Evolutionary conservation across 2,329 filamentous ascomycete species (phyloP).

Genomic region (Ophiognomonia clavigignenti-juglandacearum): DNA sequence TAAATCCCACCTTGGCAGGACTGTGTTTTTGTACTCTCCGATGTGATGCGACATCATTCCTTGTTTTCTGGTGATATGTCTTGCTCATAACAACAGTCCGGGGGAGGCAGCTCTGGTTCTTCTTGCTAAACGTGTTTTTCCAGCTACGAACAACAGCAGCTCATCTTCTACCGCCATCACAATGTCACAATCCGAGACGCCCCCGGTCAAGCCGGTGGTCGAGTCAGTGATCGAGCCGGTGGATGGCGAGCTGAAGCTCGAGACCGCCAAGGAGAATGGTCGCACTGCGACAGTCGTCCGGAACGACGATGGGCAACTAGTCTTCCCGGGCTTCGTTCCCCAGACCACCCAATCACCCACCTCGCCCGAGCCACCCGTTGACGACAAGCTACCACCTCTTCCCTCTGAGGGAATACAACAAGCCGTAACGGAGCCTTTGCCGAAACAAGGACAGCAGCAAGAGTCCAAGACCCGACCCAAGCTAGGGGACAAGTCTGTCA

Average conservation of each 20-base stretch:
- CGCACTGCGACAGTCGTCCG: slow-evolving; percentile 26
- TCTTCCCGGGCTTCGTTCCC: slow-evolving; percentile 29
- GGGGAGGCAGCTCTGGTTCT: too few relatives aligned
- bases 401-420: slow-evolving; percentile 5
- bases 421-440: slow-evolving; percentile 14
- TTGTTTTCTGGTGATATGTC: too few relatives aligned
- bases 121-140: too few relatives aligned
- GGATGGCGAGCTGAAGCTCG: slow-evolving; percentile 21
- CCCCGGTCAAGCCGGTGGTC: not conserved
- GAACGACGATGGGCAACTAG: slow-evolving; percentile 25
- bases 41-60: too few relatives aligned
- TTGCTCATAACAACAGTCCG: too few relatives aligned
- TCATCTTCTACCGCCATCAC: too few relatives aligned
- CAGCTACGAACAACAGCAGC: too few relatives aligned
- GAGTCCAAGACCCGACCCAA: slow-evolving; percentile 11
- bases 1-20: too few relatives aligned
- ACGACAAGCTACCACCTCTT: not conserved
- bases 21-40: too few relatives aligned
- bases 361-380: not conserved
- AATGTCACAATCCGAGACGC: slow-evolving; percentile 5
- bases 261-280: slow-evolving; percentile 22
- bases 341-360: slow-evolving; percentile 21
- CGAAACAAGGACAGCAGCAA: not conserved
- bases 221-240: not conserved
- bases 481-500: slow-evolving; percentile 19